Base-by-base conservation (phyloP, 148 eudicot genomes). In the Pouteria glomerata region DNA sequence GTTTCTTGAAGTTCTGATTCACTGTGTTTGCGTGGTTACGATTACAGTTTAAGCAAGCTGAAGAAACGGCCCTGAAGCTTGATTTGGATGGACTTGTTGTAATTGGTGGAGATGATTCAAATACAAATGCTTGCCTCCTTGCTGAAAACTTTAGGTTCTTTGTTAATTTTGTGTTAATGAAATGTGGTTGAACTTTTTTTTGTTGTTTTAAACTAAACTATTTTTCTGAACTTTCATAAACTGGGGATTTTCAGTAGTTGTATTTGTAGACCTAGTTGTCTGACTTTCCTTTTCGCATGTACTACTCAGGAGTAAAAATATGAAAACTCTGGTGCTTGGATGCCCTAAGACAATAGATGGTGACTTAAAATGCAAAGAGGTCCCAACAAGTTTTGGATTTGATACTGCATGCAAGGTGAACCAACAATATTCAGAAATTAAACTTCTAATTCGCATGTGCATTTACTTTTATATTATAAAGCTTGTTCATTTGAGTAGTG, bases 261-360 rank as follows among this genome's bases (percentile, higher is more conserved):
- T 33, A 62, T 37, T 3, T 4, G 8, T 33, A 37, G 2, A 2
- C 14, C 47, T 13, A 3, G 12, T 26, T n/a, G 66, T 21, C 53
- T 48, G 26, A 55, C 12, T 19, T 62, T 37, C 14, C 29, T 34
- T 35, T 19, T 62, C 6, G 30, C 44, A 35, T 26, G 10, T 62
- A 12, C 10, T 37, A 15, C 19, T 68, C 79, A 92, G 97, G 92
- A 78, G 84, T 78, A 85, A 89, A 72, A 89, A 87, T 74, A 23
- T 91, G 83, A 92, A 91, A 83, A 78, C 95, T 45, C 83, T 80
- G 69, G 97, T 92, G 48, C 81, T 89, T 80, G 97, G 97, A 70
- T 92, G 97, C 80, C 97, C 97, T 50, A 91, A 92, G 81, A 89
- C 97, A 47, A 92, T 92, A 77, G 97, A 92, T 70, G 95, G 97